A percentile compares a stretch with the other conserved stretches of the same genome.
phyloP scores from a whole-genome alignment of 2,329 filamentous ascomycete species.

The Coniella lustricola region DNA sequence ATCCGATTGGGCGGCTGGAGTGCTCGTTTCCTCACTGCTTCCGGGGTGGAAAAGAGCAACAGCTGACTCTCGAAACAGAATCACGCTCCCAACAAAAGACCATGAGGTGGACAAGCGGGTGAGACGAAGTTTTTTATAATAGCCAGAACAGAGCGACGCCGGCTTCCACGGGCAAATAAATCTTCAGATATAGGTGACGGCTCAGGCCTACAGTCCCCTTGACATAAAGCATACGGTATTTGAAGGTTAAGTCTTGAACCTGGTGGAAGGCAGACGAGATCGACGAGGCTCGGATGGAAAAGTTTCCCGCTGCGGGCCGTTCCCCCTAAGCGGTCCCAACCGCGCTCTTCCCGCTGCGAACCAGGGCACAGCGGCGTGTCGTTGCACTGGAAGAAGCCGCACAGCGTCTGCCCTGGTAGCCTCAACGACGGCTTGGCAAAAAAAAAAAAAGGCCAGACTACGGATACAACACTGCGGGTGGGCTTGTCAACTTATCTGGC shows the following conservation, averaged over 20 bases:
- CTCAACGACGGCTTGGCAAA: neutral
- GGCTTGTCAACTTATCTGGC: too few species aligned
- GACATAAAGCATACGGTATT: too few species aligned
- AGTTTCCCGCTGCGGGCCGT: conserved; percentile 9
- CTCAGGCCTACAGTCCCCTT: too few species aligned
- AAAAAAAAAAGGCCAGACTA: neutral
- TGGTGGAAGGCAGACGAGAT: neutral
- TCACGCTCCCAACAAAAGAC: neutral
- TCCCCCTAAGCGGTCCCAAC: conserved; percentile 7
- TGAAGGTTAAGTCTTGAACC: neutral
- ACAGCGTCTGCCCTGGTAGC: too few species aligned
- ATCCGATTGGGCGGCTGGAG: too few species aligned
- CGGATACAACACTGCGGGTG: too few species aligned
- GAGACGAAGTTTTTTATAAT: too few species aligned
- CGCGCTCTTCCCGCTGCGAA: conserved; percentile 13
- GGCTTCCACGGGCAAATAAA: neutral
- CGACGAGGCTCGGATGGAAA: neutral
- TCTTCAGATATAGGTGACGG: too few species aligned
- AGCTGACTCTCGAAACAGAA: too few species aligned
- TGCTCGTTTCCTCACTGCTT: too few species aligned
- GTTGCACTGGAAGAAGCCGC: neutral
- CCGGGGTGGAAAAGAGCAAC: neutral
- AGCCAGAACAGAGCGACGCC: too few species aligned
- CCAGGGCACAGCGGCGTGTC: neutral
- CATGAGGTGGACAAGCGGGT: neutral